phyloP scores from a whole-genome alignment of 1,284 basidiomycete species.

The Rhodofomes roseus region DNA sequence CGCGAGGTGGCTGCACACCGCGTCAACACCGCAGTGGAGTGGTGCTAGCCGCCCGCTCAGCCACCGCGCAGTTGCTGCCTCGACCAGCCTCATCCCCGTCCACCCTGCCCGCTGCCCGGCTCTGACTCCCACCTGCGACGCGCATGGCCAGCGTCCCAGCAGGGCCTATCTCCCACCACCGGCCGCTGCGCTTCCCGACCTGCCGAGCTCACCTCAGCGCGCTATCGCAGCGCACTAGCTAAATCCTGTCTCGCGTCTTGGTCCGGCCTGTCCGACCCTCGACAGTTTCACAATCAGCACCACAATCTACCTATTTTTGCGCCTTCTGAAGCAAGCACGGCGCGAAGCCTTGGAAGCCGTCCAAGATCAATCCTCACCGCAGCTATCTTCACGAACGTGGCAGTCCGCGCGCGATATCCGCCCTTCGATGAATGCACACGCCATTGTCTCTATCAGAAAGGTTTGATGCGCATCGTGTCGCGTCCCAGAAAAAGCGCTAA shows the following conservation, averaged over 20 bases:
- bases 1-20: neutral
- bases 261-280: neutral
- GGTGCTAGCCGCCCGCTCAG: conserved; percentile 1
- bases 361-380: neutral
- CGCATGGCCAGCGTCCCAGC: neutral
- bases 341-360: neutral
- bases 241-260: neutral
- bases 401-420: neutral
- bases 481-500: neutral
- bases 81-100: too few species aligned
- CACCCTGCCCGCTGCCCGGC: neutral
- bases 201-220: neutral
- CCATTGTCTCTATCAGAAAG: neutral
- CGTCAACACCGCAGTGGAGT: neutral
- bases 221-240: neutral
- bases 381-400: conserved; percentile 3
- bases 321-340: neutral
- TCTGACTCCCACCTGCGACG: neutral
- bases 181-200: neutral
- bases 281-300: neutral
- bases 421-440: neutral
- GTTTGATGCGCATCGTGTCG: neutral
- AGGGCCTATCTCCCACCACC: neutral
- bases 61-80: neutral
- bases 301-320: neutral